Conservation (phyloP, 306 rosid genomes). For the Castanospermum australe region DNA sequence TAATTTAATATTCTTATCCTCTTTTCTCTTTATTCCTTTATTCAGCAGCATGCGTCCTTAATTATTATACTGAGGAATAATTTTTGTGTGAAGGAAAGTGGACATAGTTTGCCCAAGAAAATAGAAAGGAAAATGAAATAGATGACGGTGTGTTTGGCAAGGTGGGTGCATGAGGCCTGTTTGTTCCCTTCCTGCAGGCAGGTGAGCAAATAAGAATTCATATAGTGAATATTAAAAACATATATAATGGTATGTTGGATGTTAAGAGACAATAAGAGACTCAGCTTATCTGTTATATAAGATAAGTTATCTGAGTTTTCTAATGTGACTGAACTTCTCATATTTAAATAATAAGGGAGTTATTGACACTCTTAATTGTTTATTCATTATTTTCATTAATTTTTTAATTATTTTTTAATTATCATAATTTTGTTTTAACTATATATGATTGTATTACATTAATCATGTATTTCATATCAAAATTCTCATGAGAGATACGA, state of each 20-base stretch:
- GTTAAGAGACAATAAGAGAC: constrained; percentile 15
- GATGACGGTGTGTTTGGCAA: constrained; percentile 19
- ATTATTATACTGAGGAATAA: constrained; percentile 13
- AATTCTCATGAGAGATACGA: too few relatives aligned
- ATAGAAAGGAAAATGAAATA: background rate
- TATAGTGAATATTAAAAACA: background rate
- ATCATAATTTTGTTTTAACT: too few relatives aligned
- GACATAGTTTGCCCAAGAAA: background rate
- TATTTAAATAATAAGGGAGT: background rate
- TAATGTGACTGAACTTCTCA: background rate
- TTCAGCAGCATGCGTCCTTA: background rate
- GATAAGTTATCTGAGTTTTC: constrained; percentile 24
- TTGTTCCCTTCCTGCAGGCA: constrained; percentile 56
- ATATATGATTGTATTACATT: too few relatives aligned
- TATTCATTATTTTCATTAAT: background rate
- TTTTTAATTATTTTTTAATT: background rate
- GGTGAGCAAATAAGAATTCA: constrained; percentile 48
- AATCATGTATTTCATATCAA: too few relatives aligned
- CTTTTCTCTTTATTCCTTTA: background rate
- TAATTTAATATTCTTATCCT: background rate
- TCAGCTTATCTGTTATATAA: constrained; percentile 4
- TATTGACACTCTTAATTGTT: too few relatives aligned
- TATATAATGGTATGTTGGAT: constrained; percentile 18
- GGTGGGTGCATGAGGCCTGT: background rate
- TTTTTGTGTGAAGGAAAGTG: background rate